phyloP scores from a whole-genome alignment of 2,329 filamentous ascomycete species.

The Microcera coccophila region DNA sequence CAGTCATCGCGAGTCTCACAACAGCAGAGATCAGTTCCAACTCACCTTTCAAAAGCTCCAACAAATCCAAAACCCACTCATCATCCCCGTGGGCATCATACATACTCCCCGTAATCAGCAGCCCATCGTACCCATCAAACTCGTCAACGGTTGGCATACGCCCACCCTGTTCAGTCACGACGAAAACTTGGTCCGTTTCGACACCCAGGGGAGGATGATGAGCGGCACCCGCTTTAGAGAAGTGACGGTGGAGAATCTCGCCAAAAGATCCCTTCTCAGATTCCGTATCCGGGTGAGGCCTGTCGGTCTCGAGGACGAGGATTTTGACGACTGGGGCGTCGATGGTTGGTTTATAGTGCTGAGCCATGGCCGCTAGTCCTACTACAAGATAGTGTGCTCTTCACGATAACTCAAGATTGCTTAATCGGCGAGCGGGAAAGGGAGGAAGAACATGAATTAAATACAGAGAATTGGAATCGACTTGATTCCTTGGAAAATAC shows the following conservation, averaged over 20 bases:
- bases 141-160: slow-evolving; percentile 45
- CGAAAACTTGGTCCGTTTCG: slow-evolving; percentile 52
- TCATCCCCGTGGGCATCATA: slow-evolving; percentile 67
- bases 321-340: slow-evolving; percentile 32
- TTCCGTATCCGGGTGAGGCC: slow-evolving; percentile 49
- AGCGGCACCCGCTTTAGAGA: slow-evolving; percentile 46
- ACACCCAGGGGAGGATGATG: slow-evolving; percentile 53
- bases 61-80: slow-evolving; percentile 69
- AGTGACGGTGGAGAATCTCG: slow-evolving; percentile 49
- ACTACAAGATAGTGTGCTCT: no score
- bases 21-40: not conserved
- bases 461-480: no score
- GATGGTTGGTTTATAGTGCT: slow-evolving; percentile 25
- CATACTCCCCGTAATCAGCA: slow-evolving; percentile 69
- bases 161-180: slow-evolving; percentile 48
- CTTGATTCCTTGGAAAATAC: no score
- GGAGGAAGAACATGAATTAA: no score
- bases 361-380: no score
- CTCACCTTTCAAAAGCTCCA: slow-evolving; percentile 50
- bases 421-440: no score
- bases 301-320: slow-evolving; percentile 57
- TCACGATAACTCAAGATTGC: no score
- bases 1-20: not conserved
- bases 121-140: slow-evolving; percentile 62
- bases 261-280: slow-evolving; percentile 50